Evolutionary conservation across 2,329 filamentous ascomycete species (phyloP).

Genomic region (Phialophora verrucosa): DNA sequence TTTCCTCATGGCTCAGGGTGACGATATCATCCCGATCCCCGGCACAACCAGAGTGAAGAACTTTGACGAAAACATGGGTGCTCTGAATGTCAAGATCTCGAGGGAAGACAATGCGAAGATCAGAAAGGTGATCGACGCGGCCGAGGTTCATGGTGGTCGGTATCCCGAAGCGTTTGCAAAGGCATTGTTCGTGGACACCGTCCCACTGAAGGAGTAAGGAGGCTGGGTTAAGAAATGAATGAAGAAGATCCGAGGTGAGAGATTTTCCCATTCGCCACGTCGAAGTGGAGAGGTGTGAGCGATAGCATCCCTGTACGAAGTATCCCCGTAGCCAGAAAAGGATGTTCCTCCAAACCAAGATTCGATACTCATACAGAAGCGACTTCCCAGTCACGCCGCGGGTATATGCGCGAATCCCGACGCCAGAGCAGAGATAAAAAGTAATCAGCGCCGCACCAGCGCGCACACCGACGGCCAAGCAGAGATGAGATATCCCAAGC

Average conservation of each 20-base stretch:
- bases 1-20: conserved; percentile 66
- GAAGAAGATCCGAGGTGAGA: conserved; percentile 6
- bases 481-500: background rate
- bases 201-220: conserved; percentile 34
- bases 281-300: conserved; percentile 21
- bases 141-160: conserved; percentile 36
- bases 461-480: too few species aligned
- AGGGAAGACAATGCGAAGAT: conserved; percentile 45
- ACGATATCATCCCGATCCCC: conserved; percentile 52
- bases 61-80: conserved; percentile 40
- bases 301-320: background rate
- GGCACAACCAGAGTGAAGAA: conserved; percentile 41
- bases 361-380: background rate
- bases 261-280: conserved; percentile 21
- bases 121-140: conserved; percentile 37
- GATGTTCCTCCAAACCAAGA: background rate
- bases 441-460: background rate
- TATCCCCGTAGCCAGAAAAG: conserved; percentile 12
- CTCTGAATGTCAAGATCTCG: conserved; percentile 38
- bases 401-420: background rate
- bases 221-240: background rate
- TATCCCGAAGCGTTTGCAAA: conserved; percentile 37
- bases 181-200: conserved; percentile 33
- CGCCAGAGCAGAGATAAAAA: background rate
- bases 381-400: background rate